Conservation (phyloP, 1,284 basidiomycete genomes). For the Afroboletus lepidellus region DNA sequence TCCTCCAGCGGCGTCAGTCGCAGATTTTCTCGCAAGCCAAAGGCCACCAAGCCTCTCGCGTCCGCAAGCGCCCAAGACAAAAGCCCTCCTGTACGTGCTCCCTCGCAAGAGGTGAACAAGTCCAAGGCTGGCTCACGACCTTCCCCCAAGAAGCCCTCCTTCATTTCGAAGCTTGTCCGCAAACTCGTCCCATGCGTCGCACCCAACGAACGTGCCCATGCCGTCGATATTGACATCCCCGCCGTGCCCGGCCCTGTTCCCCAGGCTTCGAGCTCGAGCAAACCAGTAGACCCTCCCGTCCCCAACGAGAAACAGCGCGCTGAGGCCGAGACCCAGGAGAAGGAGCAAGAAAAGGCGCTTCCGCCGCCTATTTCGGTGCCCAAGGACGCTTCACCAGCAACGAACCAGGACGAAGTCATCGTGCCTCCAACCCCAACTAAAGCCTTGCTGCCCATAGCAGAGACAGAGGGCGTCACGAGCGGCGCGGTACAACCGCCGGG, state of each 20-base stretch:
- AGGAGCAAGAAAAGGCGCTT: slow-evolving; percentile 27
- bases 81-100: slow-evolving; percentile 34
- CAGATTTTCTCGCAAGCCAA: slow-evolving; percentile 35
- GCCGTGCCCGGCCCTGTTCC: slow-evolving; percentile 3
- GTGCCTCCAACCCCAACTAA: slow-evolving; percentile 44
- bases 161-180: slow-evolving; percentile 47
- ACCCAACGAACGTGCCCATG: slow-evolving; percentile 39
- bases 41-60: slow-evolving; percentile 16
- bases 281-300: slow-evolving; percentile 16
- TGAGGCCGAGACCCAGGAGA: slow-evolving; percentile 29
- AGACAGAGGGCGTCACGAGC: slow-evolving; percentile 51
- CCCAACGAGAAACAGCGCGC: slow-evolving; percentile 26
- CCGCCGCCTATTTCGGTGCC: slow-evolving; percentile 20
- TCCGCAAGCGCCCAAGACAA: slow-evolving; percentile 26
- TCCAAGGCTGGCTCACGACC: slow-evolving; percentile 37
- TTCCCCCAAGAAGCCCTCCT: slow-evolving; percentile 39
- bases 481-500: slow-evolving; percentile 58
- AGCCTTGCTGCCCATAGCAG: slow-evolving; percentile 45
- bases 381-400: slow-evolving; percentile 23
- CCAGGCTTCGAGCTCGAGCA: slow-evolving; percentile 15
- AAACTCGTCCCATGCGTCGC: slow-evolving; percentile 51
- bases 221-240: slow-evolving; percentile 32
- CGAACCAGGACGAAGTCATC: slow-evolving; percentile 38
- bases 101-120: slow-evolving; percentile 36
- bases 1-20: slow-evolving; percentile 25